Base-by-base conservation (phyloP, 2,329 filamentous ascomycete genomes). In the Aspergillus versicolor region DNA sequence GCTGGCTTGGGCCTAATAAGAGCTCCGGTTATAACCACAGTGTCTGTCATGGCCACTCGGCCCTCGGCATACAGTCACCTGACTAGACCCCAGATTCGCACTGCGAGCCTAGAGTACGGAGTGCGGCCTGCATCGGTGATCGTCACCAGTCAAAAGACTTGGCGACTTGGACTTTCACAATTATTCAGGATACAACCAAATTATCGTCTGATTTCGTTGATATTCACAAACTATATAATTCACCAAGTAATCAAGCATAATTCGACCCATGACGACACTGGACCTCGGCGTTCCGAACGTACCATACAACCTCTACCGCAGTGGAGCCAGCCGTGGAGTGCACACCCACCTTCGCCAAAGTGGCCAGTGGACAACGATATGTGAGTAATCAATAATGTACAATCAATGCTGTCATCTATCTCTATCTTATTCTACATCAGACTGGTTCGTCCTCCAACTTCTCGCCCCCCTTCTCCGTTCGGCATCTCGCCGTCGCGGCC, bases 401-500 rank as follows among this genome's bases (percentile, higher is more conserved):
- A 62, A 19, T 32, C 17, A 42, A 17, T 38, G 19, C 34, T 13
- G 19, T 52, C 4, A 47, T 41, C 22, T 54, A 52, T 42, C 22
- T 40, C 22, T 50, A 41, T 37, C 22, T 21, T 55, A 48, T 48
- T 22, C 49, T 65, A 97, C 94, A 97, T 97, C 75, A 99, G 80
- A 76, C 92, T 97, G 66, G 89, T 93, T 70, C 94, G 82, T 13
- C 92, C 94, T 7, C 94, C 94, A 76, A 99, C 86, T 75, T 97
- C 94, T 73, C 88, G 95, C 56, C 89, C 90, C 0, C 90, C 92
- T 75, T 97, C 91, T 2, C 94, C 94, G 74, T 89, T 93, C 59
- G 88, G 91, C 91, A 99, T 92, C 79, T 97, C 92, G 7, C 94
- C 94, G 73, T 92, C 96, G 65, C 94, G 83, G 0, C 92, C 92